These are phyloP conservation scores for Parascedosporium putredinis DNA, from an alignment of 2,329 filamentous ascomycete genomes.

Conservation along the genomic window DNA sequence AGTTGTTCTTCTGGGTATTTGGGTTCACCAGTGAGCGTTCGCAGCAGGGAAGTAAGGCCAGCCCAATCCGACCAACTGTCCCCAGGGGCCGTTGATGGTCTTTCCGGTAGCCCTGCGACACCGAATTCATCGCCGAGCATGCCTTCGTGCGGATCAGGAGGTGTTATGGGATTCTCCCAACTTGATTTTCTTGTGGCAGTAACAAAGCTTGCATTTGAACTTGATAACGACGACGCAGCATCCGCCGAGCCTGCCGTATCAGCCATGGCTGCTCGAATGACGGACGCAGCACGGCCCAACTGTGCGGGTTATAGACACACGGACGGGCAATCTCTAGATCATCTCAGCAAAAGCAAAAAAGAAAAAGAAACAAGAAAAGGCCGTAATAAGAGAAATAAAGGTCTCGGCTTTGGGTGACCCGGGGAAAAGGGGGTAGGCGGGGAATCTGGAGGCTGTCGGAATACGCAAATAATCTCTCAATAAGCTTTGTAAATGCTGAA, in stretches of 20 bases:
- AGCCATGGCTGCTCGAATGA: neutral
- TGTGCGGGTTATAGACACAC: no score
- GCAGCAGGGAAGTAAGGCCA: conserved; percentile 1
- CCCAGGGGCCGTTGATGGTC: neutral
- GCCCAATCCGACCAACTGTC: conserved; percentile 2
- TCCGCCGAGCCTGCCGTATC: neutral
- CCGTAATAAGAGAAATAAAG: no score
- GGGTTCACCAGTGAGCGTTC: neutral
- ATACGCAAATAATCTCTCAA: neutral
- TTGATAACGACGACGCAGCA: neutral
- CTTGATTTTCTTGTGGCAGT: neutral
- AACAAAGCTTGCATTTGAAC: conserved; percentile 6
- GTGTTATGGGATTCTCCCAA: neutral
- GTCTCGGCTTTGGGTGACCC: no score
- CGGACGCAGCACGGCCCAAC: no score
- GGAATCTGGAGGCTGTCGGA: neutral
- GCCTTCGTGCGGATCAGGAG: neutral
- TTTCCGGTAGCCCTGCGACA: neutral
- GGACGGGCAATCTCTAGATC: no score
- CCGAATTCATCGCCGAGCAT: neutral
- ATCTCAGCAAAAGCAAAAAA: neutral
- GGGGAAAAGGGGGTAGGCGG: neutral
- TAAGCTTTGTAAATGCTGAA: neutral
- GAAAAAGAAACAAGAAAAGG: no score
- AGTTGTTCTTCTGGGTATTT: conserved; percentile 7